phyloP scores from a whole-genome alignment of 1,284 basidiomycete species.

The Rugosomyces carneus region DNA sequence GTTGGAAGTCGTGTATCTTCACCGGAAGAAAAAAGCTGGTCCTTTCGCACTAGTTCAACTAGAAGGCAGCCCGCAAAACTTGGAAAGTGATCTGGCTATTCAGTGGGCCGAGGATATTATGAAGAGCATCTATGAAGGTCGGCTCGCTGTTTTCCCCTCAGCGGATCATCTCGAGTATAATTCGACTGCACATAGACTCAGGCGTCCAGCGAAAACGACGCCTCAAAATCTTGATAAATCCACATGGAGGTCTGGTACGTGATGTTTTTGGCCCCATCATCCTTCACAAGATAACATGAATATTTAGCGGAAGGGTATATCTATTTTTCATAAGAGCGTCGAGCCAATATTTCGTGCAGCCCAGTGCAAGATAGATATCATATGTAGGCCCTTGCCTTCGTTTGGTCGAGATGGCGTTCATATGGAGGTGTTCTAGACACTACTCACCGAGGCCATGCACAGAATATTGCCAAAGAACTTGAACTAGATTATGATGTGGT shows the following conservation, averaged over 20 bases:
- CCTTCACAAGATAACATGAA: conserved; percentile 1
- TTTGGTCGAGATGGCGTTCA: background rate
- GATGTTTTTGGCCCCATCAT: background rate
- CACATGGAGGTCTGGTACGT: conserved; percentile 70
- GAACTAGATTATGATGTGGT: conserved; percentile 71
- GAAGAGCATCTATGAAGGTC: conserved; percentile 59
- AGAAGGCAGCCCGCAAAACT: conserved; percentile 35
- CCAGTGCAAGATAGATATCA: conserved; percentile 59
- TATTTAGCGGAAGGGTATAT: conserved; percentile 60
- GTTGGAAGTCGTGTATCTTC: conserved; percentile 44
- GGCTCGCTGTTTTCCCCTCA: conserved; percentile 13
- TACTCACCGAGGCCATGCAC: conserved; percentile 66
- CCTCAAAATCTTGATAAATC: conserved; percentile 82
- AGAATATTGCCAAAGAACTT: conserved; percentile 60
- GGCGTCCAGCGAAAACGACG: conserved; percentile 42
- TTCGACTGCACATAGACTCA: conserved; percentile 22
- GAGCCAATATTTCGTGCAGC: conserved; percentile 81
- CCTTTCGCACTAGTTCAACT: conserved; percentile 35
- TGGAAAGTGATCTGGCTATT: conserved; percentile 31
- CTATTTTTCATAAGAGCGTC: conserved; percentile 61
- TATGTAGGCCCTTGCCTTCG: conserved; percentile 32
- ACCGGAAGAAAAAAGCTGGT: conserved; percentile 32
- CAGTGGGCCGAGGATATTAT: conserved; percentile 57
- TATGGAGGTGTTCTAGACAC: conserved; percentile 46
- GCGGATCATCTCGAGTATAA: background rate